phyloP scores from a whole-genome alignment of 176 grass and related monocot genomes.

The Elymus sibiricus region DNA sequence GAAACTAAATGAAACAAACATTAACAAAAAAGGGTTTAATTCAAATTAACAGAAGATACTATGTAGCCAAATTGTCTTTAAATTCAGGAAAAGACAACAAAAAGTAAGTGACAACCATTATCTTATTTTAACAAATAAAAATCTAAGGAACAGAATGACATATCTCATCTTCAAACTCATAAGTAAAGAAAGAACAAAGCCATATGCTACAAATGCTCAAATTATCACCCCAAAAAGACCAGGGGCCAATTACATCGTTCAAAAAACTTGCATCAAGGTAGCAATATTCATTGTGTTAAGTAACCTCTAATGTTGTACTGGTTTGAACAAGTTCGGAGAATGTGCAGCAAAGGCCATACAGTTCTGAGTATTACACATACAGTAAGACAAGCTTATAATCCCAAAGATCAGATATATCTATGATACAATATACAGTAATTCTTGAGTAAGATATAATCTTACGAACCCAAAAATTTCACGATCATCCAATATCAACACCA shows the following conservation, averaged over 20 bases:
- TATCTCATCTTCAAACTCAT: not conserved
- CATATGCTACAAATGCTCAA: not conserved
- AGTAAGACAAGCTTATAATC: constrained; percentile 28
- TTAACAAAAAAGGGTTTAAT: not conserved
- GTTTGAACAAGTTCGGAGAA: not conserved
- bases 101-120: not conserved
- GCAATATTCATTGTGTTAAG: not conserved
- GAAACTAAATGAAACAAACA: not conserved
- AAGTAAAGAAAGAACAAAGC: not conserved
- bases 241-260: not conserved
- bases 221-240: not conserved
- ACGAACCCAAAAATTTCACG: constrained; percentile 91
- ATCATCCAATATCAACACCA: constrained; percentile 89
- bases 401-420: constrained; percentile 7
- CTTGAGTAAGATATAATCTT: constrained; percentile 26
- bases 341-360: constrained; percentile 15
- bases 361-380: not conserved
- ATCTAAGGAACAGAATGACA: not conserved
- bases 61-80: not conserved
- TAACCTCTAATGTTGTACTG: not conserved
- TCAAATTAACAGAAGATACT: not conserved
- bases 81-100: not conserved
- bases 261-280: constrained; percentile 13
- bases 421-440: constrained; percentile 26
- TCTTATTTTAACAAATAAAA: not conserved